Percentiles rank a stretch among this genome's conserved stretches.
Evolutionary conservation across 208 protist genomes (phyloP).

Genomic region (Borovskyia barvae): DNA sequence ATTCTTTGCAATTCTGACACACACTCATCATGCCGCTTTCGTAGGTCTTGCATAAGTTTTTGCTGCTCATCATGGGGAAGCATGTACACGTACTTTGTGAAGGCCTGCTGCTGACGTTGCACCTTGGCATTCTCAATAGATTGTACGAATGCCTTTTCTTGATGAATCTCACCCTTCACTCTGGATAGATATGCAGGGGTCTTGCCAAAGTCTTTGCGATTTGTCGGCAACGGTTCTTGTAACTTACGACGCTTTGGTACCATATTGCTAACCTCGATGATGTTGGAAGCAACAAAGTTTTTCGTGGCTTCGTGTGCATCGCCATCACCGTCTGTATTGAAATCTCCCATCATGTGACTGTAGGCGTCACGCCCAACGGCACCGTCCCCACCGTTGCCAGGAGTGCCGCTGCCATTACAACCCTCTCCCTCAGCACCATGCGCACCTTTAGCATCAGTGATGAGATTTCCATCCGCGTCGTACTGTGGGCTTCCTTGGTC

Average conservation of each 20-base stretch:
- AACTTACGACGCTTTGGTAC: slow-evolving; percentile 72
- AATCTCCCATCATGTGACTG: no score
- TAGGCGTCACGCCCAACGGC: no score
- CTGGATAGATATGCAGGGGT: slow-evolving; percentile 81
- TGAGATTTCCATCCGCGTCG: slow-evolving; percentile 1
- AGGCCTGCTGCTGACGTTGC: slow-evolving; percentile 31
- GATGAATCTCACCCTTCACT: slow-evolving; percentile 85
- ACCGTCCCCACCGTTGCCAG: no score
- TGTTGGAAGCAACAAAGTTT: slow-evolving; percentile 92
- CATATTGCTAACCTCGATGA: slow-evolving; percentile 91
- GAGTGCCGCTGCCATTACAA: no score
- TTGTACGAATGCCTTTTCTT: slow-evolving; percentile 80
- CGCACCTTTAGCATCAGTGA: no score
- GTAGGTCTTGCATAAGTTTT: slow-evolving; percentile 65
- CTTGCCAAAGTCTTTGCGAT: slow-evolving; percentile 80
- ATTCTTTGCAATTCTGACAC: slow-evolving; percentile 72
- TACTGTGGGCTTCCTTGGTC: background rate
- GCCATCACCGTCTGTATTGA: background rate
- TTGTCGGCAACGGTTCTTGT: slow-evolving; percentile 59
- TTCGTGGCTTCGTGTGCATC: slow-evolving; percentile 31
- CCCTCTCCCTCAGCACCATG: no score
- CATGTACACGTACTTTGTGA: slow-evolving; percentile 65
- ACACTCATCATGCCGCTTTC: slow-evolving; percentile 38
- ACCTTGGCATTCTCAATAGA: slow-evolving; percentile 57
- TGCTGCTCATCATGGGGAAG: slow-evolving; percentile 75